Base-by-base conservation (phyloP, 2,329 filamentous ascomycete genomes). In the Pleurostoma richardsiae region DNA sequence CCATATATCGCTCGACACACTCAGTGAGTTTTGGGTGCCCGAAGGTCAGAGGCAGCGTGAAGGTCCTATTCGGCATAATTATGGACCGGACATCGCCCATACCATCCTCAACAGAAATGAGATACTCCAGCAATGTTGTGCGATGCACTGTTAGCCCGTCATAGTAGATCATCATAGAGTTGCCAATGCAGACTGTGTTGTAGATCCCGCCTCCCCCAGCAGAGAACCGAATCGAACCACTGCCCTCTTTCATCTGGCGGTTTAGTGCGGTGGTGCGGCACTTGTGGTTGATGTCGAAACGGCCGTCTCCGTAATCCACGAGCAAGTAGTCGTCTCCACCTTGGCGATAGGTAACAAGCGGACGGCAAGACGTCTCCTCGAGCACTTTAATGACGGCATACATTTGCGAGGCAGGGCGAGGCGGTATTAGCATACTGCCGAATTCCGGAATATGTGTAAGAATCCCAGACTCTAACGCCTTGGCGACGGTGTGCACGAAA, bases 251-350 rank as follows among this genome's bases (percentile, higher is more conserved):
- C n/a, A 80, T 54, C 5, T 69, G 66, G 41, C 73, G 72, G 44
- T 77, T 74, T 3, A 81, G 64, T 0, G 74, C 74, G 3, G 75
- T 79, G 11, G 76, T 72, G 40, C 77, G 68, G 56, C 76, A 80
- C 29, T 74, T 67, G 59, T 80, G 71, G 57, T 82, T 79, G 47
- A 83, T 64, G 49, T 83, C 70, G 50, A 80, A 79, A 2, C 67
- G 61, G 19, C 78, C 77, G 31, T 76, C 63, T 27, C 79, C 79
- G 48, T 81, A 82, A 49, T 83, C 79, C 10, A 83, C 66, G 6
- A 83, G 62, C 3, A 83, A 53, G 49, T 77, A 76, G 45, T 80
- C 75, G 45, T 75, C 71, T 27, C 66, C 69, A 41, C 68, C 68
- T 51, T 66, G 65, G 46, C 67, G 60, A 47, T 72, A 73, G 3